Evolutionary conservation across 73 alveolate species (phyloP), one percentile per base, ranked within the genome.

Genomic region (Paramecium caudatum): DNA sequence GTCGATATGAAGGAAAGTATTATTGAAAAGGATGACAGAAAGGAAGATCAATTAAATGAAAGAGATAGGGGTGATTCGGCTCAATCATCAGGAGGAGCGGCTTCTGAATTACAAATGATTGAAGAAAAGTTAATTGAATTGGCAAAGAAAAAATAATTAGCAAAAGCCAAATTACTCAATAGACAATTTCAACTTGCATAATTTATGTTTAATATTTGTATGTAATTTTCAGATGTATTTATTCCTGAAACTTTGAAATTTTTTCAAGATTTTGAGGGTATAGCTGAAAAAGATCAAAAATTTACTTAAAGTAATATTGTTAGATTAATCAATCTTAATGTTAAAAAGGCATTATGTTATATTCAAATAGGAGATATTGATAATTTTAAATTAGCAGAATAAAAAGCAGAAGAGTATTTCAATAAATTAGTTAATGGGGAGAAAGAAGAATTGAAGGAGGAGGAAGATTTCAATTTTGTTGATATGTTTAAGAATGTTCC

Each of bases 401-500:
- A 74, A 21, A 74, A 74, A 8, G 88, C 88, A 3, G 17, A 13
- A 19, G 88, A 36, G 0, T 37, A 39, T 15, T 45, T 21, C 17
- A 43, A 43, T 5, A 74, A 74, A 74, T 45, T 74, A 3, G 10
- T 21, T 41, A 68, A 74, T 9, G 21, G 19, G 16, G 19, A 41
- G 19, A 43, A 0, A 19, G 16, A 4, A 16, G 88, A 74, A 27
- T 21, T 15, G 16, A 21, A 21, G 7, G 47, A 1, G 19, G 69
- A 74, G 32, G 3, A 74, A 21, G 88, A 74, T 43, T 74, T 39
- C 12, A 74, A 74, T 13, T 74, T 74, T 39, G 88, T 74, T 23
- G 88, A 74, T 13, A 74, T 74, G 88, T 74, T 74, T 13, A 74
- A 74, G 43, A 74, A 74, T 74, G 88, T 74, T 36, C 88, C 88